Conservation (phyloP, 257 asterid species). For the Leonotis leonurus region DNA sequence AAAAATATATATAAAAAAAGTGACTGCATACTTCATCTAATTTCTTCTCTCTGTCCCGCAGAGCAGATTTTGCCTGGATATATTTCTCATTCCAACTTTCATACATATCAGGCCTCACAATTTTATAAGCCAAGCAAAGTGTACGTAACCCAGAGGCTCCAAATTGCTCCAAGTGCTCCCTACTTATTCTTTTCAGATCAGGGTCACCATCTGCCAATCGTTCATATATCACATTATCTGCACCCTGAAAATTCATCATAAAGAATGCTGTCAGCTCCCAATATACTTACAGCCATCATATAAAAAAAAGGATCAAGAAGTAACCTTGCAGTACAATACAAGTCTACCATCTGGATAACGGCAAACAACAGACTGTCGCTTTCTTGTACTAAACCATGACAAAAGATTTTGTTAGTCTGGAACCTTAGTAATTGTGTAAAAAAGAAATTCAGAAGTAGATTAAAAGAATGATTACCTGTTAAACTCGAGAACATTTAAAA, state of each 20-base stretch:
- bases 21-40: constrained; percentile 72
- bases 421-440: constrained; percentile 5
- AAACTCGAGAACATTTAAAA: constrained; percentile 95
- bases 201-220: constrained; percentile 58
- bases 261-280: constrained; percentile 13
- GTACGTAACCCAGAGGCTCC: constrained; percentile 99
- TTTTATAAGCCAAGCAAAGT: constrained; percentile 87
- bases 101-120: constrained; percentile 60
- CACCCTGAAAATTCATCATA: constrained; percentile 58
- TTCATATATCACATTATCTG: constrained; percentile 92
- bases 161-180: constrained; percentile 95
- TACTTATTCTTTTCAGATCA: constrained; percentile 66
- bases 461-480: constrained; percentile 60
- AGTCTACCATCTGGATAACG: constrained; percentile 98
- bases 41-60: constrained; percentile 95
- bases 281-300: constrained; percentile 13
- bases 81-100: constrained; percentile 95
- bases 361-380: constrained; percentile 99
- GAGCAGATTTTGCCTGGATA: constrained; percentile 94
- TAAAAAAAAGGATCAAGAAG: constrained; percentile 7
- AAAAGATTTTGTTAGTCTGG: constrained; percentile 21
- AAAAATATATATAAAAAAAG: constrained; percentile 1
- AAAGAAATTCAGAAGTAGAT: constrained; percentile 12
- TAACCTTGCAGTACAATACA: constrained; percentile 98
- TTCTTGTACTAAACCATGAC: constrained; percentile 70